A percentile compares a stretch with the other conserved stretches of the same genome.
These are phyloP conservation scores for Aristolochia fimbriata DNA, from an alignment of 164 flowering plant genomes.

Conservation along the genomic window DNA sequence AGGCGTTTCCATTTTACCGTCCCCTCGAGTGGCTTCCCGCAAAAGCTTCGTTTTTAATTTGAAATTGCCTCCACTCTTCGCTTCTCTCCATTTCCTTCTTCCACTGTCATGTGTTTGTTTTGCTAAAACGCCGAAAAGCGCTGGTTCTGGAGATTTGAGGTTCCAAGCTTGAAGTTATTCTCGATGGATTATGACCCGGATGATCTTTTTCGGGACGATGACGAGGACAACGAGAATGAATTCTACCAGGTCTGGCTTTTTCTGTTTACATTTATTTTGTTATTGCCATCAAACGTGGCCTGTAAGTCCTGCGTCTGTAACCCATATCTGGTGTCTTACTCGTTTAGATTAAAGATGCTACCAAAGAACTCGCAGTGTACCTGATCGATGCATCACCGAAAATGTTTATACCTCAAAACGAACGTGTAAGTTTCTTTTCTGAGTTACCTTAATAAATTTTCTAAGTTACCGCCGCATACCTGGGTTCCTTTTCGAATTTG, in stretches of 20 bases:
- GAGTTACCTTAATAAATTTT: no score
- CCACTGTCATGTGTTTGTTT: no score
- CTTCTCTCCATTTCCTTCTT: no score
- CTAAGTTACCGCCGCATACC: no score
- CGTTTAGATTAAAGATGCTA: conserved; percentile 51
- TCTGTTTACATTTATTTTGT: neutral
- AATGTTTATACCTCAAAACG: conserved; percentile 54
- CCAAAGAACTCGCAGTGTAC: conserved; percentile 61
- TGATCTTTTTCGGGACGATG: conserved; percentile 66
- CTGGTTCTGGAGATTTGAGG: no score
- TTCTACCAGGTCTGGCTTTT: conserved; percentile 35
- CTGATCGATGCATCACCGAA: conserved; percentile 89
- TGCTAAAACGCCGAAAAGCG: no score
- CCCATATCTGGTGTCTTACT: neutral
- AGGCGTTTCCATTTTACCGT: no score
- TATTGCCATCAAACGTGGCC: neutral
- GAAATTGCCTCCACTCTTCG: no score
- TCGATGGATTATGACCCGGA: conserved; percentile 66
- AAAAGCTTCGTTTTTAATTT: no score
- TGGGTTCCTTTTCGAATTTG: no score
- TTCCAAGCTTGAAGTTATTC: no score
- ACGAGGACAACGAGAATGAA: conserved; percentile 55
- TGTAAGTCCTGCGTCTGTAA: neutral
- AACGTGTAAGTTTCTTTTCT: conserved; percentile 29
- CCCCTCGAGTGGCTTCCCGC: no score